Evolutionary conservation across 116 monocot species (phyloP), one percentile per base, ranked within the genome.

Genomic region (Iris pallida): DNA sequence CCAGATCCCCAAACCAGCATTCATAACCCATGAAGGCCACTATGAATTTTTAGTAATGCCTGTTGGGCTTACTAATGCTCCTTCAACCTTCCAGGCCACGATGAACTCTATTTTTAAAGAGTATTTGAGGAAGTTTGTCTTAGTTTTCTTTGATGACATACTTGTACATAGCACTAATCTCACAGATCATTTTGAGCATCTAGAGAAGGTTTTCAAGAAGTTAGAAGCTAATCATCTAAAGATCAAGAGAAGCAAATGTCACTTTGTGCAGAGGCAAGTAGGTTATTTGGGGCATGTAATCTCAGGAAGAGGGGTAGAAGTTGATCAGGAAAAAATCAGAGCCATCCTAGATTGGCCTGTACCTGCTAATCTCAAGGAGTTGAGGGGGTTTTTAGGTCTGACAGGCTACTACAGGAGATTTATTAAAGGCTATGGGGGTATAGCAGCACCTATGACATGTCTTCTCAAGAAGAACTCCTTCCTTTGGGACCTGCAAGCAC

Each of bases 251-350:
- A 17, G 12, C 7, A 80, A 80, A 51, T 80, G 80, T 60, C 7
- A 7, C 0, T 80, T 75, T 15, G 55, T 41, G 6, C 0, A 14
- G 0, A 0, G 0, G 0, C 0, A 12, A 4, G 15, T 75, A 7
- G 70, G 56, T 2, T 80, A 71, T 46, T 18, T 80, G 9, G 71
- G 75, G 0, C 80, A 80, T 41, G 4, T 80, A 0, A 65, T 80
- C 4, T 55, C 47, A 6, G 40, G 6, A 0, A 8, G 48, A 0
- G 75, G 65, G 0, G 58, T 80, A 0, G 42, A 48, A 0, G 56
- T 64, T 4, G 64, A 75, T 30, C 75, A 56, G 0, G 42, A 52
- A 8, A 75, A 75, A 30, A 45, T 75, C 0, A 4, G 10, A 7
- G 65, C 44, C 4, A 54, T 75, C 56, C 7, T 7, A 0, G 11